Percentiles rank a stretch among this genome's conserved stretches.
Conservation (phyloP, 2,329 filamentous ascomycete species). For the Chaetomiaceae sp. region DNA sequence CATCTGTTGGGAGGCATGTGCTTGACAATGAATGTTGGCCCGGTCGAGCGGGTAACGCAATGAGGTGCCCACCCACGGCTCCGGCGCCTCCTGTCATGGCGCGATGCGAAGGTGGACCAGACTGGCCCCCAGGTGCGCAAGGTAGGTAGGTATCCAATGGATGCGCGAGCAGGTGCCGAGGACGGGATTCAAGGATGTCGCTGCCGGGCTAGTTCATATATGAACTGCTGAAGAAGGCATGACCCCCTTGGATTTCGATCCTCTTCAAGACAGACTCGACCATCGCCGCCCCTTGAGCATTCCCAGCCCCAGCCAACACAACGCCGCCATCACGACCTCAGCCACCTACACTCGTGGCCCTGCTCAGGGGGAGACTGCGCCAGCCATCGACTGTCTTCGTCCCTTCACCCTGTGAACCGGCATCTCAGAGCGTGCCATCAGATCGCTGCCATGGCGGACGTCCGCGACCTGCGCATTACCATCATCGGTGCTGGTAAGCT, state of each 20-base stretch:
- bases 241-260: background rate
- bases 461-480: conserved; percentile 28
- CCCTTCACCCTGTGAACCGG: too few species aligned
- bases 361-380: too few species aligned
- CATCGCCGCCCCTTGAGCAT: too few species aligned
- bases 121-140: background rate
- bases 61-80: background rate
- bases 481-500: conserved; percentile 29
- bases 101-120: conserved; percentile 1
- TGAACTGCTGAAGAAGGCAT: conserved; percentile 5
- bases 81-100: conserved; percentile 6
- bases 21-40: background rate
- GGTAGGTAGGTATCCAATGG: background rate
- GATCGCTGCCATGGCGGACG: conserved; percentile 22
- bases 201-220: conserved; percentile 7
- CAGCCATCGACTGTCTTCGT: too few species aligned
- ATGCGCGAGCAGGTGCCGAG: conserved; percentile 18
- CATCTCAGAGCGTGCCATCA: too few species aligned
- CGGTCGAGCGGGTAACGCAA: background rate
- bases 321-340: too few species aligned
- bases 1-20: background rate
- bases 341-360: too few species aligned
- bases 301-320: too few species aligned
- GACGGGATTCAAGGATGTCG: conserved; percentile 9
- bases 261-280: too few species aligned